phyloP scores from a whole-genome alignment of 179 eudicot species.

The Patellifolia procumbens region DNA sequence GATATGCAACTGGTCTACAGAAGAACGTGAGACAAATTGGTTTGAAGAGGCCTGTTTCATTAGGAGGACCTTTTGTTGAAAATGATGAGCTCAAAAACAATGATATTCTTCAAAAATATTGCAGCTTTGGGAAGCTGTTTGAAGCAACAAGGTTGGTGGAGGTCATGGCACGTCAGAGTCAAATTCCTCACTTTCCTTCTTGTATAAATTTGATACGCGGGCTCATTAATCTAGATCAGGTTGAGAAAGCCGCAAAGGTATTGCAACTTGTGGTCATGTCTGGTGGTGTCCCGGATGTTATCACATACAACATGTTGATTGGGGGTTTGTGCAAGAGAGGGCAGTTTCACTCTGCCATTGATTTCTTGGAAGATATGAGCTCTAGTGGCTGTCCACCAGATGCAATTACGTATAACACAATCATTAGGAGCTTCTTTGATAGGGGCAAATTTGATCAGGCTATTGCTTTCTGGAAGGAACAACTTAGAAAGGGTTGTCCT shows the following conservation, averaged over 20 bases:
- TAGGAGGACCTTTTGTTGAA: constrained; percentile 56
- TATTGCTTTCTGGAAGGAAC: constrained; percentile 72
- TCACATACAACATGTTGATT: constrained; percentile 82
- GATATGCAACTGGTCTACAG: constrained; percentile 25
- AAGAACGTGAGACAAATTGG: constrained; percentile 26
- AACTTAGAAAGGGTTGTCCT: constrained; percentile 77
- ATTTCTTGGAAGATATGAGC: constrained; percentile 67
- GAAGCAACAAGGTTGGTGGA: constrained; percentile 68
- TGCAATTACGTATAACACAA: constrained; percentile 67
- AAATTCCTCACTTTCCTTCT: constrained; percentile 73
- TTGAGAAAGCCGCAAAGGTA: constrained; percentile 59
- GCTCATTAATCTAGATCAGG: constrained; percentile 45
- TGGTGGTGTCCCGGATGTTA: constrained; percentile 84
- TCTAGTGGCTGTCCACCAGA: constrained; percentile 81
- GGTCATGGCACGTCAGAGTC: constrained; percentile 70
- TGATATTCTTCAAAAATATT: constrained; percentile 55
- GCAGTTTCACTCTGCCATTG: constrained; percentile 49
- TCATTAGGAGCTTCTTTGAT: constrained; percentile 59
- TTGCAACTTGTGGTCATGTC: constrained; percentile 76
- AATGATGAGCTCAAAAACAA: constrained; percentile 69
- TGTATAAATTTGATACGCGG: constrained; percentile 80
- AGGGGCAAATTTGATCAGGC: constrained; percentile 54
- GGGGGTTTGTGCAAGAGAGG: constrained; percentile 73
- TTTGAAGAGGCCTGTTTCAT: constrained; percentile 29
- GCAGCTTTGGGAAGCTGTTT: constrained; percentile 55